Evolutionary conservation across 768 basidiomycete species (phyloP).

Genomic region (Mycena capillaripes): DNA sequence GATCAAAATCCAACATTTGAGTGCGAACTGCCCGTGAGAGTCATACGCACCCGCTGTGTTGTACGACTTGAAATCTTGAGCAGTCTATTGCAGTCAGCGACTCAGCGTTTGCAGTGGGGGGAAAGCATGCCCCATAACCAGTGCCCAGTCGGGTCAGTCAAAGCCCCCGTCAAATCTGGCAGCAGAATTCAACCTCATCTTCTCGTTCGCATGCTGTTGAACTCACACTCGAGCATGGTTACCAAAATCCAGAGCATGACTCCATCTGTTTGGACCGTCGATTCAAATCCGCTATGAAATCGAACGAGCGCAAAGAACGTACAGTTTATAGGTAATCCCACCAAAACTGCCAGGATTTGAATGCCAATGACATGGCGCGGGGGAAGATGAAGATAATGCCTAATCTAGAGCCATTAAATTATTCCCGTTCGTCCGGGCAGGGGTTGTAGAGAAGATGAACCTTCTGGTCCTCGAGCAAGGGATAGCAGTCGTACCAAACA

Average conservation of each 20-base stretch:
- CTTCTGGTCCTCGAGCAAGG: conserved; percentile 10
- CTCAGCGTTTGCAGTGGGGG: neutral
- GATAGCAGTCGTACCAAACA: conserved; percentile 7
- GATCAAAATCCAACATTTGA: too few species aligned
- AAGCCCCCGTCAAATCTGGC: neutral
- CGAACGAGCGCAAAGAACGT: neutral
- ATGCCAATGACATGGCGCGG: neutral
- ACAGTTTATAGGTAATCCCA: neutral
- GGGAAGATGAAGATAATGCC: neutral
- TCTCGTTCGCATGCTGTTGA: neutral
- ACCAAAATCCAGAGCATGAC: conserved; percentile 1
- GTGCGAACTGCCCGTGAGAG: too few species aligned
- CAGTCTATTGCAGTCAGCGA: neutral
- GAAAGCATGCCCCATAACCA: neutral
- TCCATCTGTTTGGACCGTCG: neutral
- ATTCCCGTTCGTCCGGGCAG: too few species aligned
- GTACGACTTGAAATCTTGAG: conserved; percentile 14
- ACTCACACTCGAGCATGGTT: neutral
- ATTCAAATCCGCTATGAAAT: too few species aligned
- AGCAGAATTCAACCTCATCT: neutral
- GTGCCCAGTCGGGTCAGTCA: neutral
- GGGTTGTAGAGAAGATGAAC: neutral
- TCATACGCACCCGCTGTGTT: conserved; percentile 9
- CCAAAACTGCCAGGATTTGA: neutral
- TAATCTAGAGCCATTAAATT: neutral